Percentiles rank a stretch among this genome's conserved stretches.
These are phyloP conservation scores for Pseudopyrenochaeta lycopersici DNA, from an alignment of 2,329 filamentous ascomycete genomes.

Conservation along the genomic window DNA sequence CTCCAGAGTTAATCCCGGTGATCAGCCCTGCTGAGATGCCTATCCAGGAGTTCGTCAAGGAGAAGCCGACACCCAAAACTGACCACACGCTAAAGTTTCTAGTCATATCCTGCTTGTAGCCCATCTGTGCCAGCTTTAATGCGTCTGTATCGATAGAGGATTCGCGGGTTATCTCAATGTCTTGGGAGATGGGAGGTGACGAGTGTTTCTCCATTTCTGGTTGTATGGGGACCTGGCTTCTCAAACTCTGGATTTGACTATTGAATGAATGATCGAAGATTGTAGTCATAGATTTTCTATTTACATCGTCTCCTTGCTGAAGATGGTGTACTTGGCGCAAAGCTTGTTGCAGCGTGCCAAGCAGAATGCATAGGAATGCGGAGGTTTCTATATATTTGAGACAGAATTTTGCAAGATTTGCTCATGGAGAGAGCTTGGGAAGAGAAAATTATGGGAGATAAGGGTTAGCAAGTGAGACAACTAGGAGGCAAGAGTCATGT, in stretches of 20 bases:
- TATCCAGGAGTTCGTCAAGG: conserved; percentile 62
- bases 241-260: neutral
- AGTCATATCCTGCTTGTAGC: conserved; percentile 58
- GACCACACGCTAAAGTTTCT: conserved; percentile 61
- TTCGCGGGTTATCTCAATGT: conserved; percentile 16
- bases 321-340: conserved; percentile 15
- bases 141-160: conserved; percentile 49
- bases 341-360: conserved; percentile 16
- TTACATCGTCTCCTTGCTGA: conserved; percentile 7
- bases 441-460: conserved; percentile 7
- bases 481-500: neutral
- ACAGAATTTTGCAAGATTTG: conserved; percentile 1
- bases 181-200: conserved; percentile 11
- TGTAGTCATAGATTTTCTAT: neutral
- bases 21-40: conserved; percentile 60
- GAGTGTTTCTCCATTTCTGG: conserved; percentile 21
- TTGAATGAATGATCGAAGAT: neutral
- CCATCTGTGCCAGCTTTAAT: conserved; percentile 58
- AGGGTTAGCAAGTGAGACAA: conserved; percentile 8
- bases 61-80: conserved; percentile 61
- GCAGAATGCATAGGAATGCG: conserved; percentile 4
- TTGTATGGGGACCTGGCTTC: conserved; percentile 1
- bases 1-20: conserved; percentile 61
- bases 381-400: conserved; percentile 8
- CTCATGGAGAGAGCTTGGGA: neutral